Base-by-base conservation (phyloP, 140 eudicot genomes). In the Anethum foeniculum region DNA sequence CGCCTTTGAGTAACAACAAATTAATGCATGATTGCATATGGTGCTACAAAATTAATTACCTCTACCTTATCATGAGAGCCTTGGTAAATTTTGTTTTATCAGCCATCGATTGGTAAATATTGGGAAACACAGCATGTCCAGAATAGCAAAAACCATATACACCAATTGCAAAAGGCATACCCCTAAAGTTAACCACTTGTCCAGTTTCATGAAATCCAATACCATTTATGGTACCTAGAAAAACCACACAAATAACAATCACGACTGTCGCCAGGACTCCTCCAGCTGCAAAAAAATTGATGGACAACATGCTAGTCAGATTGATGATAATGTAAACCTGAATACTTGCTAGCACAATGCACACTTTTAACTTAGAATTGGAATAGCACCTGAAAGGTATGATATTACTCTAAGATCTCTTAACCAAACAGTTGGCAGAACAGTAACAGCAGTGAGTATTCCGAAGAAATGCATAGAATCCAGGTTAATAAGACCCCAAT, bases 51-150 rank as follows among this genome's bases (percentile, higher is more conserved):
- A 23, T 65, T 5, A 52, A 10, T 13, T 32, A 41, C 6, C 19
- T 39, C 21, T 89, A 93, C 97, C 92, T 60, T 81, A 85, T 87
- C 23, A 87, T 46, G 60, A 93, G 80, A 30, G 96, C 97, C 78
- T 78, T 84, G 68, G 87, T 85, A 82, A 91, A 94, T 89, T 94
- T 85, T 14, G 83, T 87, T 82, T 94, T 92, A 84, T 94, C 96
- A 65, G 98, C 95, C 99, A 95, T 95, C 27, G 99, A 95, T 80
- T 90, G 96, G 87, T 96, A 96, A 65, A 96, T 92, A 78, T 96
- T 96, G 34, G 99, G 99, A 77, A 96, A 90, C 12, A 96, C 99
- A 9, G 98, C 84, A 80, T 96, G 97, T 27, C 99, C 99, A 0
- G 99, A 89, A 79, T 84, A 96, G 87, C 99, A 91, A 85, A 84